Conservation (phyloP, 2,329 filamentous ascomycete species). For the Basipetospora chlamydospora region DNA sequence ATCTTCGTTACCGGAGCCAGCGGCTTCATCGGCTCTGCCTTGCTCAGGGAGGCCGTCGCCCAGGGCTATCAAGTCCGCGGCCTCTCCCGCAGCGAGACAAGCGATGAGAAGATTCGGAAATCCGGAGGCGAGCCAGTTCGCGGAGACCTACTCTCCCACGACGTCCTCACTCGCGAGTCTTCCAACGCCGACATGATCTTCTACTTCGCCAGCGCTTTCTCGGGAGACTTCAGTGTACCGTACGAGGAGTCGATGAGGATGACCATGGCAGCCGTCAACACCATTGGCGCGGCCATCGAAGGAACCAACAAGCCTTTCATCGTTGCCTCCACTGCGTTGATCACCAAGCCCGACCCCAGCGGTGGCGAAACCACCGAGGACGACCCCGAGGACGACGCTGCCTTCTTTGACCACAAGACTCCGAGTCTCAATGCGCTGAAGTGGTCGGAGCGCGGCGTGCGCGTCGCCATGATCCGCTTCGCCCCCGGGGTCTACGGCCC, state of each 20-base stretch:
- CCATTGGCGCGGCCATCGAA: conserved; percentile 19
- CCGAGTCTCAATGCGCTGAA: conserved; percentile 18
- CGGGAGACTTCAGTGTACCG: conserved; percentile 16
- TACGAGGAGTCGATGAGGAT: conserved; percentile 13
- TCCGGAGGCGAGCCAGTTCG: conserved; percentile 24
- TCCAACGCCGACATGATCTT: conserved; percentile 26
- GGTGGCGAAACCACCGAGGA: conserved; percentile 16
- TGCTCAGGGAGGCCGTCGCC: conserved; percentile 20
- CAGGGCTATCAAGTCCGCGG: conserved; percentile 24
- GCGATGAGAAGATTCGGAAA: conserved; percentile 19
- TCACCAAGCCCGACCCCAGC: conserved; percentile 10
- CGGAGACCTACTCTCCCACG: conserved; percentile 23
- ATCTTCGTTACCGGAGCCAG: conserved; percentile 25
- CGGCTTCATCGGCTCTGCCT: conserved; percentile 22
- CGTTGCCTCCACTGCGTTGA: conserved; percentile 18
- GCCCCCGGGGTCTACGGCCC: conserved; percentile 29
- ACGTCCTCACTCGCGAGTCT: conserved; percentile 22
- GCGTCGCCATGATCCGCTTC: conserved; percentile 21
- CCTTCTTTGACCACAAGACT: conserved; percentile 13
- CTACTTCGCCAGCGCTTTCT: conserved; percentile 21
- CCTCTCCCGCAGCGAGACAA: conserved; percentile 22
- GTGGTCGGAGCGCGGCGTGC: conserved; percentile 16
- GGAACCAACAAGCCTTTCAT: conserved; percentile 20
- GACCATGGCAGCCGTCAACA: conserved; percentile 21
- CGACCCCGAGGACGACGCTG: conserved; percentile 10